A percentile compares a stretch with the other conserved stretches of the same genome.
Conservation (phyloP, 176 grass and related monocot species). For the Melocanna baccifera region DNA sequence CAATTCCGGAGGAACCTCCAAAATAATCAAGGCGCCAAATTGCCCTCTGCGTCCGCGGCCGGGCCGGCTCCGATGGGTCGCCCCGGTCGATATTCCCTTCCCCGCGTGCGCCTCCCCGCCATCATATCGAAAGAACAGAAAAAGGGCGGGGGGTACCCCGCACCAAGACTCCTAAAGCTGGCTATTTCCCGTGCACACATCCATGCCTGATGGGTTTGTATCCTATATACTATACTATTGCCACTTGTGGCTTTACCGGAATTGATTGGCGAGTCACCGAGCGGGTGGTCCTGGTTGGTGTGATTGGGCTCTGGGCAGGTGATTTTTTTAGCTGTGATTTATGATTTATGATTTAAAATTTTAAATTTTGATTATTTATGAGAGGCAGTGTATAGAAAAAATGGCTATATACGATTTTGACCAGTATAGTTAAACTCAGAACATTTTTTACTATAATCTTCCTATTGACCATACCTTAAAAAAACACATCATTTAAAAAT, state of each 20-base stretch:
- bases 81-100: constrained; percentile 1
- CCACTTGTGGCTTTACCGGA: not conserved
- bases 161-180: not conserved
- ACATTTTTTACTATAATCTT: too few relatives aligned
- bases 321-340: too few relatives aligned
- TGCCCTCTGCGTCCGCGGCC: not conserved
- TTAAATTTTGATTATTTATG: too few relatives aligned
- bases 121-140: constrained; percentile 25
- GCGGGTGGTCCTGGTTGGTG: not conserved
- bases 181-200: not conserved
- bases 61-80: not conserved
- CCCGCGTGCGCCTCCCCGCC: constrained; percentile 49
- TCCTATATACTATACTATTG: too few relatives aligned
- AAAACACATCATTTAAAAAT: too few relatives aligned
- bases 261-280: not conserved
- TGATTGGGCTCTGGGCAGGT: not conserved
- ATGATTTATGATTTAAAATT: too few relatives aligned
- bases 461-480: too few relatives aligned
- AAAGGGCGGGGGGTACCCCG: not conserved
- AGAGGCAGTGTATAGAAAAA: too few relatives aligned
- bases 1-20: not conserved
- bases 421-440: too few relatives aligned
- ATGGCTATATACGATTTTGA: too few relatives aligned
- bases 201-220: not conserved
- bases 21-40: constrained; percentile 27